Evolutionary conservation across 371 early-diverging fungal species (phyloP).

Genomic region (Zancudomyces culisetae): DNA sequence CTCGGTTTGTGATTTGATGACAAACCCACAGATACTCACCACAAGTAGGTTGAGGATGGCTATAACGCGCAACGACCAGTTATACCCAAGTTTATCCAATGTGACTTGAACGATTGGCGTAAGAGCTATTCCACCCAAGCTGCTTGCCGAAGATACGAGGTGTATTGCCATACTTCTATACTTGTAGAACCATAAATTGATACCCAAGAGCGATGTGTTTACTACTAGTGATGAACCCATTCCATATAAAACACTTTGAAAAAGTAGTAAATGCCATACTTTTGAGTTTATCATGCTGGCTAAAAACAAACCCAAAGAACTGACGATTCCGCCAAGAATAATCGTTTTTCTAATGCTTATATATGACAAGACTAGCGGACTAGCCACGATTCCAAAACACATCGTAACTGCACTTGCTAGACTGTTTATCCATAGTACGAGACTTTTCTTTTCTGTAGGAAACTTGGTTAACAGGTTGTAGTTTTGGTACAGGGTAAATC

Average conservation of each 20-base stretch:
- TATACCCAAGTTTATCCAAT: conserved; percentile 32
- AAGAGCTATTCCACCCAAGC: neutral
- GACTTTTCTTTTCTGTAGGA: too few species aligned
- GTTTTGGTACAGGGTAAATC: too few species aligned
- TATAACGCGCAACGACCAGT: conserved; percentile 35
- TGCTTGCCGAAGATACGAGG: neutral
- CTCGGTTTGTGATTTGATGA: neutral
- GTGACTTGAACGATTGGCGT: too few species aligned
- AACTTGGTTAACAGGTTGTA: too few species aligned
- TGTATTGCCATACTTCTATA: neutral
- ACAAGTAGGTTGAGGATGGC: conserved; percentile 21
- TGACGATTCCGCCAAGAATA: neutral
- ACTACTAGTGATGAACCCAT: conserved; percentile 13
- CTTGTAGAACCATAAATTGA: conserved; percentile 1
- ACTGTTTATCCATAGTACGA: too few species aligned
- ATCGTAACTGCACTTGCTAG: too few species aligned
- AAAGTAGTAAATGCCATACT: conserved; percentile 4
- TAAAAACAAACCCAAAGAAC: neutral
- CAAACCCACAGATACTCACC: neutral
- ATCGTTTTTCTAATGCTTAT: neutral
- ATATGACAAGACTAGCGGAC: neutral
- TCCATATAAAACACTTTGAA: conserved; percentile 31
- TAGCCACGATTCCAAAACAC: neutral
- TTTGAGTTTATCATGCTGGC: neutral
- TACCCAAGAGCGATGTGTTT: conserved; percentile 15